phyloP scores from a whole-genome alignment of 163 green algal species.

The Smithsoniella earleae region DNA sequence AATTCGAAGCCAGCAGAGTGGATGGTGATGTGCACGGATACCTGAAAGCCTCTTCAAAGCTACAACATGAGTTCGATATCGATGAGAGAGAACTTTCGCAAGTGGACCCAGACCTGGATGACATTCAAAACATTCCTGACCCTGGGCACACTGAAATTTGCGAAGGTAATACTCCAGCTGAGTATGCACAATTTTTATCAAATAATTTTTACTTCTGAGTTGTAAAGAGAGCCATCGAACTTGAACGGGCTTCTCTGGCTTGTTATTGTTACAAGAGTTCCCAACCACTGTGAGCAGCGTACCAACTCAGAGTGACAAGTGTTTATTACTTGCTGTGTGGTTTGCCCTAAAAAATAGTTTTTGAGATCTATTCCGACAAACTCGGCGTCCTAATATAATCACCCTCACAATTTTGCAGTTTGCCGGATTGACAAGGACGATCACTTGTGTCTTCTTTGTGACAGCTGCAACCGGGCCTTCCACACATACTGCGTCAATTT shows the following conservation, averaged over 20 bases:
- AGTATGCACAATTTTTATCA: no score
- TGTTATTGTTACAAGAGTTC: not conserved
- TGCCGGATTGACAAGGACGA: not conserved
- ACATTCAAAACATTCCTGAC: not conserved
- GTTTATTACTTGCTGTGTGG: no score
- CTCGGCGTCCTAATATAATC: no score
- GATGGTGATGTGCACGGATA: no score
- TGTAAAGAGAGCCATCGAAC: not conserved
- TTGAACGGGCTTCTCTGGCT: not conserved
- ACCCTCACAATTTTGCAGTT: not conserved
- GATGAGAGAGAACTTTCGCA: not conserved
- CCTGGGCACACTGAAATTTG: not conserved
- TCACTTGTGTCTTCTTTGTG: not conserved
- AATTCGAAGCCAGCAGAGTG: no score
- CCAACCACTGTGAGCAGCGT: not conserved
- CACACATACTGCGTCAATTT: not conserved
- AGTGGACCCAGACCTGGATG: not conserved
- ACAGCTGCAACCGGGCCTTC: not conserved
- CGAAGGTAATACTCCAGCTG: not conserved
- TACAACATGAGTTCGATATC: not conserved
- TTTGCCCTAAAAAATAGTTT: no score
- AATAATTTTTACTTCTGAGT: not conserved
- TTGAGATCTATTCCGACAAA: no score
- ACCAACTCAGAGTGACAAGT: not conserved
- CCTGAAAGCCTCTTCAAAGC: no score